Conservation (phyloP, 208 protist species). For the Wallacemonas sp. region DNA sequence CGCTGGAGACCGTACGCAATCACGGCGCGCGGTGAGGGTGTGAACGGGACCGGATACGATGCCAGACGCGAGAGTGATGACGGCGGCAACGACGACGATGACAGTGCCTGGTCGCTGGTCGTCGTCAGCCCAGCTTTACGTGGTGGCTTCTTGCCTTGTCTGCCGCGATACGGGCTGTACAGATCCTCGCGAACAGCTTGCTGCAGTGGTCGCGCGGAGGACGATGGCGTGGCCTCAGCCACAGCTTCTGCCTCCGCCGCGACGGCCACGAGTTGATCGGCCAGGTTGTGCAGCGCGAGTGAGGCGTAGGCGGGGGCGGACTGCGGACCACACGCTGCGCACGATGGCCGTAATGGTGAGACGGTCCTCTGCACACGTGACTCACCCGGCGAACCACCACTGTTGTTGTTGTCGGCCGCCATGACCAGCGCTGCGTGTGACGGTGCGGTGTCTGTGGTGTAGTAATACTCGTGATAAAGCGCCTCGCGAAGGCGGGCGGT, state of each 20-base stretch:
- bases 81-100: too few relatives aligned
- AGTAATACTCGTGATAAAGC: slow-evolving; percentile 32
- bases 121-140: slow-evolving; percentile 15
- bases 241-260: too few relatives aligned
- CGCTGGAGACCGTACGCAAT: slow-evolving; percentile 9
- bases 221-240: background rate
- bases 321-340: slow-evolving; percentile 31
- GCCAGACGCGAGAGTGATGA: too few relatives aligned
- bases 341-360: slow-evolving; percentile 30
- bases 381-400: too few relatives aligned
- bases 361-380: background rate
- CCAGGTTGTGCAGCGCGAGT: slow-evolving; percentile 26
- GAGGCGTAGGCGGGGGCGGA: slow-evolving; percentile 25
- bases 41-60: slow-evolving; percentile 17
- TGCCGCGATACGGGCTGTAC: slow-evolving; percentile 18
- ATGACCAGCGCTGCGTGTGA: too few relatives aligned
- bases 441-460: background rate
- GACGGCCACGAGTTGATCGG: slow-evolving; percentile 1
- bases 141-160: slow-evolving; percentile 5
- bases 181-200: slow-evolving; percentile 28
- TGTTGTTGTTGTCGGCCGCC: too few relatives aligned
- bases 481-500: slow-evolving; percentile 13
- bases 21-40: slow-evolving; percentile 13
- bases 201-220: slow-evolving; percentile 17
- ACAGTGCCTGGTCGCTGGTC: too few relatives aligned